A percentile compares a stretch with the other conserved stretches of the same genome.
Evolutionary conservation across 495 filamentous ascomycete species (phyloP).

Genomic region (Elasticomyces elasticus): DNA sequence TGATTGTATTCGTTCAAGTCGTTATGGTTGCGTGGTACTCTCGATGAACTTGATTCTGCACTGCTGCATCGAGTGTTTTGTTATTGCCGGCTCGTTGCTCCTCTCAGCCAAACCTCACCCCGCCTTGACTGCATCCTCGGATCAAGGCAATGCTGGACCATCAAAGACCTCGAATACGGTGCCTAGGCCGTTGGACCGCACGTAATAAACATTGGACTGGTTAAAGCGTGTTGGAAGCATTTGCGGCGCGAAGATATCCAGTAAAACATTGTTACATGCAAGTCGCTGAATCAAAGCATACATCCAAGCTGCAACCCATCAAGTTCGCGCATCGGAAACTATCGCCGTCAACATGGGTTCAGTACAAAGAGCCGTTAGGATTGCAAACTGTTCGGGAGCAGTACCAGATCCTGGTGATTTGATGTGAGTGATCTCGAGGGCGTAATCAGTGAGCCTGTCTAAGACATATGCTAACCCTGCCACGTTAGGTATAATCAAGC

Average conservation of each 20-base stretch:
- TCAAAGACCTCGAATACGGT: background rate
- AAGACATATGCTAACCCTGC: too few species aligned
- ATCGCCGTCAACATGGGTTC: slow-evolving; percentile 18
- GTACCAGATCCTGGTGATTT: slow-evolving; percentile 37
- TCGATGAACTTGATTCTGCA: too few species aligned
- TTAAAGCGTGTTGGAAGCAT: too few species aligned
- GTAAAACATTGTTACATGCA: too few species aligned
- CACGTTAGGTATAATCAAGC: slow-evolving; percentile 38
- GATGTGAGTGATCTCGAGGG: too few species aligned
- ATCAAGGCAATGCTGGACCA: background rate
- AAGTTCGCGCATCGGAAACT: too few species aligned
- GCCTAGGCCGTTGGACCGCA: background rate
- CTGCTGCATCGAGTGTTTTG: too few species aligned
- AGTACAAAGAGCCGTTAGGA: slow-evolving; percentile 31
- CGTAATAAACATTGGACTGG: too few species aligned
- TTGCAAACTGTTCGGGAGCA: slow-evolving; percentile 42
- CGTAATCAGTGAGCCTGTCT: too few species aligned
- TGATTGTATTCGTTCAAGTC: background rate
- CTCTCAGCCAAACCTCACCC: background rate
- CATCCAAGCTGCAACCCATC: background rate
- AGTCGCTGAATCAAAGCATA: background rate
- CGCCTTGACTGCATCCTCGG: background rate
- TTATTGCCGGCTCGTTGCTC: background rate
- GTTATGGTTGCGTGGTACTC: background rate
- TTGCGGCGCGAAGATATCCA: too few species aligned